Percentiles rank a stretch among this genome's conserved stretches.
These are phyloP conservation scores for Holtermannia corniformis DNA, from an alignment of 768 basidiomycete species.

Conservation along the genomic window DNA sequence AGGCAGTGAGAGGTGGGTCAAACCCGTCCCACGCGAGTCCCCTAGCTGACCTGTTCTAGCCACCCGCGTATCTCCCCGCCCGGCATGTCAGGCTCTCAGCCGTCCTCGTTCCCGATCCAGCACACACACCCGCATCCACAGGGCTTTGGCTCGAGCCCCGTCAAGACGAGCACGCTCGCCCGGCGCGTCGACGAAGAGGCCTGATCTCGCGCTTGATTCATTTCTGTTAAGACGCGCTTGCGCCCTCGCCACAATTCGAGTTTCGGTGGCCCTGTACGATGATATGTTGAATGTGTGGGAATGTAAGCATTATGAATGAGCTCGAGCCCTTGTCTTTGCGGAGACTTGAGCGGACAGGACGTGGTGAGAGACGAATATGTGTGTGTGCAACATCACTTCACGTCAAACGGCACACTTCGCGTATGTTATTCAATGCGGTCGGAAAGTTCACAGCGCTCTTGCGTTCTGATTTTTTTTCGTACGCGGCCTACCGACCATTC, in stretches of 20 bases:
- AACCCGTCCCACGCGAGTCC: background rate
- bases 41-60: background rate
- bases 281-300: background rate
- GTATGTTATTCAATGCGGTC: no score
- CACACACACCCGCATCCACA: slow-evolving; percentile 14
- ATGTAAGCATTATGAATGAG: background rate
- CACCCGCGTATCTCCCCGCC: slow-evolving; percentile 26
- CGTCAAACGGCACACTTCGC: no score
- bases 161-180: slow-evolving; percentile 30
- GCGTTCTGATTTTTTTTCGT: no score
- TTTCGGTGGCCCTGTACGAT: background rate
- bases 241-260: no score
- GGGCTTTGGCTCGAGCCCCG: slow-evolving; percentile 27
- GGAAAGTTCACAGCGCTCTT: no score
- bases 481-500: no score
- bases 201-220: no score
- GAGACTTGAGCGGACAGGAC: no score
- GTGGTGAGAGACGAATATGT: no score
- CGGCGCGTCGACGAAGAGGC: slow-evolving; percentile 24
- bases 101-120: slow-evolving; percentile 25
- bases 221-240: no score
- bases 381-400: no score
- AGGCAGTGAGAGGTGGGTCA: slow-evolving; percentile 27
- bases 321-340: no score
- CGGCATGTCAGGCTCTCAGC: slow-evolving; percentile 13